Percentiles rank a stretch among this genome's conserved stretches.
These are phyloP conservation scores for Boletus sp. DNA, from an alignment of 1,284 basidiomycete species.

Conservation along the genomic window DNA sequence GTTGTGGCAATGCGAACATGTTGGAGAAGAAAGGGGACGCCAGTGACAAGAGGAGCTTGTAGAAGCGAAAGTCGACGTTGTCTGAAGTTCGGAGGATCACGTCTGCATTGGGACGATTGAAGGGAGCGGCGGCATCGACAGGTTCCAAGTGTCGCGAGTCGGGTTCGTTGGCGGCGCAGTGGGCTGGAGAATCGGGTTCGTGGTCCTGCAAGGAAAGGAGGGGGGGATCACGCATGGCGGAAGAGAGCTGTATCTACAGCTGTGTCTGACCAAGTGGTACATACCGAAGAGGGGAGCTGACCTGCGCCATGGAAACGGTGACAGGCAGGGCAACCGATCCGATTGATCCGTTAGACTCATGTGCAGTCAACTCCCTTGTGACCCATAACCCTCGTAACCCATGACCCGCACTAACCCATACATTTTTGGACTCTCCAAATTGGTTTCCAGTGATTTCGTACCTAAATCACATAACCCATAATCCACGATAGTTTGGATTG, in stretches of 20 bases:
- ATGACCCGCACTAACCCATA: too few species aligned
- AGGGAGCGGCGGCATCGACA: constrained; percentile 30
- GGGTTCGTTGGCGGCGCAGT: not conserved
- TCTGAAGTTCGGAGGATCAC: constrained; percentile 39
- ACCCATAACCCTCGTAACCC: too few species aligned
- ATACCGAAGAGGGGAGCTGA: constrained; percentile 11
- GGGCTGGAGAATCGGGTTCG: constrained; percentile 1
- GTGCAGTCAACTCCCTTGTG: too few species aligned
- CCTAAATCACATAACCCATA: too few species aligned
- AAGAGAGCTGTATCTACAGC: not conserved
- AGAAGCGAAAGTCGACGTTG: constrained; percentile 38
- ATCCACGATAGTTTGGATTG: too few species aligned
- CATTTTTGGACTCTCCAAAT: too few species aligned
- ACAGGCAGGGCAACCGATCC: constrained; percentile 14
- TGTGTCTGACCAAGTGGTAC: not conserved
- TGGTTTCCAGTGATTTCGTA: too few species aligned
- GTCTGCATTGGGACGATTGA: constrained; percentile 34
- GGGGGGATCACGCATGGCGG: constrained; percentile 18
- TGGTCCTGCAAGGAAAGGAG: constrained; percentile 2
- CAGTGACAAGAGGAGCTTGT: constrained; percentile 36
- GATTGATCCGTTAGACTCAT: too few species aligned
- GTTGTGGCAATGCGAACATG: constrained; percentile 41
- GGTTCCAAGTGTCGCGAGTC: constrained; percentile 9
- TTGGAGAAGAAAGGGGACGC: constrained; percentile 40
- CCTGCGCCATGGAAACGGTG: not conserved